These are phyloP conservation scores for Stemphylium beticola DNA, from an alignment of 2,329 filamentous ascomycete genomes.

Conservation along the genomic window DNA sequence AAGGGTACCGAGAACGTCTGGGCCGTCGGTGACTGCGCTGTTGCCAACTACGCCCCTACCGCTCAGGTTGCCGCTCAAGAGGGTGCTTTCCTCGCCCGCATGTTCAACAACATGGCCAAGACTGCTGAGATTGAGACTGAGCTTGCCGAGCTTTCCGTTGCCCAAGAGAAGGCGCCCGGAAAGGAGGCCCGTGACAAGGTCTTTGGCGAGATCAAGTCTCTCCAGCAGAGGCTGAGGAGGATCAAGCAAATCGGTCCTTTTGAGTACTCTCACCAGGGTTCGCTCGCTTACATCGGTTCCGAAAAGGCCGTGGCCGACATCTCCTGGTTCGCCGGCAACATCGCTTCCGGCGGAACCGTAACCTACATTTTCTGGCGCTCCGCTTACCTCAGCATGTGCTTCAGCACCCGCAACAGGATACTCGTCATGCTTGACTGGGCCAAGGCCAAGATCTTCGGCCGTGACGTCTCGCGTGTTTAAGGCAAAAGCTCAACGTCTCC, in stretches of 20 bases:
- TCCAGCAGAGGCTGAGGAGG: conserved; percentile 85
- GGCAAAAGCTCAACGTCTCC: neutral
- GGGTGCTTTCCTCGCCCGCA: conserved; percentile 88
- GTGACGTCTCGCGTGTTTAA: conserved; percentile 82
- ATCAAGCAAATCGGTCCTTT: conserved; percentile 97
- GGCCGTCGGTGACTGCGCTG: conserved; percentile 96
- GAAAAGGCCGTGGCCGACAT: conserved; percentile 98
- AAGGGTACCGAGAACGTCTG: conserved; percentile 97
- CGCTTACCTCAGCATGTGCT: conserved; percentile 99
- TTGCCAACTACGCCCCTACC: conserved; percentile 96
- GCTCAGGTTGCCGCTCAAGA: conserved; percentile 97
- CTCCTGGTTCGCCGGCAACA: conserved; percentile 95
- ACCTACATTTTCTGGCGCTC: conserved; percentile 99
- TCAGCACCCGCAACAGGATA: conserved; percentile 95
- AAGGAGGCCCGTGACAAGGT: conserved; percentile 63
- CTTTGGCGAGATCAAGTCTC: conserved; percentile 78
- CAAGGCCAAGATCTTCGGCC: conserved; percentile 95
- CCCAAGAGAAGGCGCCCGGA: conserved; percentile 70
- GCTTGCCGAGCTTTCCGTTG: conserved; percentile 70
- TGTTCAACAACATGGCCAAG: conserved; percentile 99
- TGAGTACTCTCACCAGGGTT: conserved; percentile 97
- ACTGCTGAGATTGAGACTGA: conserved; percentile 81
- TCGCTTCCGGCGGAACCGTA: conserved; percentile 89
- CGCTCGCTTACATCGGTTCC: conserved; percentile 95
- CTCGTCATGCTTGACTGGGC: conserved; percentile 93